phyloP scores from a whole-genome alignment of 257 asterid species.

The Anisodus tanguticus region DNA sequence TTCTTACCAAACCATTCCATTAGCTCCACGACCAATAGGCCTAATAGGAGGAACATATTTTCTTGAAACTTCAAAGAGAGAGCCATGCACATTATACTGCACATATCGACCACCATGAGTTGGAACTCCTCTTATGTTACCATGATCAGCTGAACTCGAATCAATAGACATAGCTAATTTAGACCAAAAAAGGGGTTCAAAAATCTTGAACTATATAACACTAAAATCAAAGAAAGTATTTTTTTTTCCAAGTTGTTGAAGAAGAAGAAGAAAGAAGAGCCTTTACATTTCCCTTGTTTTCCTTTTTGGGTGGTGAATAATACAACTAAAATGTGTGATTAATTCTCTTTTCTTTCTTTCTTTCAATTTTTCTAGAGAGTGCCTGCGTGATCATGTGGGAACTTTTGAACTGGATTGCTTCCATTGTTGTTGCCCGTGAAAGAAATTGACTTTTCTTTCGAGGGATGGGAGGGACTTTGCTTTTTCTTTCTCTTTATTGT shows the following conservation, averaged over 20 bases:
- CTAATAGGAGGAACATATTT: slow-evolving; percentile 58
- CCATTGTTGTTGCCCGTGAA: slow-evolving; percentile 34
- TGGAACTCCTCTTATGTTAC: slow-evolving; percentile 46
- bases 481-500: slow-evolving; percentile 23
- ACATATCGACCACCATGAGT: slow-evolving; percentile 55
- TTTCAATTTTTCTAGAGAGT: slow-evolving; percentile 12
- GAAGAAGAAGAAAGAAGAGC: background rate
- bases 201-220: slow-evolving; percentile 4
- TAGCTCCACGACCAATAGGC: slow-evolving; percentile 60
- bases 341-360: background rate
- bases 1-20: slow-evolving; percentile 56
- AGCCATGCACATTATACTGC: slow-evolving; percentile 56
- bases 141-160: slow-evolving; percentile 45
- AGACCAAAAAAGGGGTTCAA: background rate
- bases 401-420: slow-evolving; percentile 34
- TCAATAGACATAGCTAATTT: slow-evolving; percentile 19
- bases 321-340: background rate
- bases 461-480: too few relatives aligned
- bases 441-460: slow-evolving; percentile 12
- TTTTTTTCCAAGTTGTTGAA: background rate
- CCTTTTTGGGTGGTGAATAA: background rate
- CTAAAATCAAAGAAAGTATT: background rate
- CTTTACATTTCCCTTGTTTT: background rate
- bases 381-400: slow-evolving; percentile 27
- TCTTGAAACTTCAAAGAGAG: slow-evolving; percentile 55